Percentiles rank a stretch among this genome's conserved stretches.
Evolutionary conservation across 768 basidiomycete species (phyloP).

Genomic region (Lactarius psammicola): DNA sequence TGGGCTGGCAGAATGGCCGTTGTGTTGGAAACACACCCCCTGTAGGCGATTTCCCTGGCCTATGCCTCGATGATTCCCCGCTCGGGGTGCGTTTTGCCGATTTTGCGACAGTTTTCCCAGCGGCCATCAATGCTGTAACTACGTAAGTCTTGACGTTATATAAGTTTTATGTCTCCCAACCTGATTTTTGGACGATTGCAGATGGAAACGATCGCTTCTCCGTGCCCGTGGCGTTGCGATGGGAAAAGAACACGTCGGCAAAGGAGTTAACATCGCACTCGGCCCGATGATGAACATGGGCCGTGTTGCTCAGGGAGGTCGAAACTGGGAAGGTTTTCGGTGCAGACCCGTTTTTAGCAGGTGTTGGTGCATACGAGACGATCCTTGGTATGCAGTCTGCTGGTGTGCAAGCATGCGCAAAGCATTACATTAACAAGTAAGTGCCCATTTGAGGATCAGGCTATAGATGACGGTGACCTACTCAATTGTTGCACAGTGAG

Average conservation of each 20-base stretch:
- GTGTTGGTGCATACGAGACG: slow-evolving; percentile 77
- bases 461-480: neutral
- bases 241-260: slow-evolving; percentile 78
- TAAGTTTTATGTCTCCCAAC: slow-evolving; percentile 29
- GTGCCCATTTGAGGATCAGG: slow-evolving; percentile 33
- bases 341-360: slow-evolving; percentile 82
- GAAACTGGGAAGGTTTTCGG: slow-evolving; percentile 97
- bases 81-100: slow-evolving; percentile 76
- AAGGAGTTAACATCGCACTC: slow-evolving; percentile 74
- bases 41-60: slow-evolving; percentile 55
- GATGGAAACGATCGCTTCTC: slow-evolving; percentile 76
- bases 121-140: slow-evolving; percentile 76
- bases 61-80: slow-evolving; percentile 75
- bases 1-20: slow-evolving; percentile 55
- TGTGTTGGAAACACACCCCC: slow-evolving; percentile 67
- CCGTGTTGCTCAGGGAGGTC: slow-evolving; percentile 75
- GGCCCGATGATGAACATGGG: slow-evolving; percentile 86
- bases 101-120: slow-evolving; percentile 73
- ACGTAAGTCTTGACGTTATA: slow-evolving; percentile 45
- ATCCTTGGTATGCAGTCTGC: slow-evolving; percentile 74
- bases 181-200: slow-evolving; percentile 31
- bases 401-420: slow-evolving; percentile 86
- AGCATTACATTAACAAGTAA: slow-evolving; percentile 77
- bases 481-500: slow-evolving; percentile 43
- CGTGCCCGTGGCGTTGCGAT: slow-evolving; percentile 74